phyloP scores from a whole-genome alignment of 768 basidiomycete species.

The Hebeloma cylindrosporum region DNA sequence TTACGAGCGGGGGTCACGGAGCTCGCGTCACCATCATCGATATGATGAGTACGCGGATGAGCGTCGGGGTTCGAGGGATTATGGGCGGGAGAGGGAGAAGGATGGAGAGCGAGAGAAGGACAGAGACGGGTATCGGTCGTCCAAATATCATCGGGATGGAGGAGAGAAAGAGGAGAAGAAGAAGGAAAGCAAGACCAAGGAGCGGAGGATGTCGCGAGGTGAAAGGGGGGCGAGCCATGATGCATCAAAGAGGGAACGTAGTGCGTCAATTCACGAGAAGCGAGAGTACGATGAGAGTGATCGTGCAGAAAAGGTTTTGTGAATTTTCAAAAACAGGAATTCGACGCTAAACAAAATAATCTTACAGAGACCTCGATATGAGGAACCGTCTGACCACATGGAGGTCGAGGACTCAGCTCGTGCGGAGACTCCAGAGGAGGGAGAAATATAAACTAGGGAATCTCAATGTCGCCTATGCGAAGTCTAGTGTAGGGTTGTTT shows the following conservation, averaged over 20 bases:
- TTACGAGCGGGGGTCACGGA: slow-evolving; percentile 37
- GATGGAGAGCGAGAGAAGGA: slow-evolving; percentile 42
- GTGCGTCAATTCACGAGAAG: slow-evolving; percentile 39
- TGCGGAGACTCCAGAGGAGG: slow-evolving; percentile 84
- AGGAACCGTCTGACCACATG: slow-evolving; percentile 42
- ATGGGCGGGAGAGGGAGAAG: slow-evolving; percentile 40
- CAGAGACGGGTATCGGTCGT: slow-evolving; percentile 41
- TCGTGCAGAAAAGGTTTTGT: slow-evolving; percentile 66
- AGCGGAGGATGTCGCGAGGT: slow-evolving; percentile 29
- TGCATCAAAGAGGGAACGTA: slow-evolving; percentile 35
- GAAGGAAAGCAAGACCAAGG: slow-evolving; percentile 46
- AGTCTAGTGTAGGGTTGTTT: slow-evolving; percentile 97
- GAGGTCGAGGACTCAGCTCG: slow-evolving; percentile 45
- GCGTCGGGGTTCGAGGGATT: slow-evolving; percentile 43
- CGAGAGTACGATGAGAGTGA: slow-evolving; percentile 56
- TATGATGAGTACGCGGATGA: slow-evolving; percentile 50
- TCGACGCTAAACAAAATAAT: slow-evolving; percentile 15
- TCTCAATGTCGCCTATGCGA: slow-evolving; percentile 80
- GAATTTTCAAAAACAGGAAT: slow-evolving; percentile 2
- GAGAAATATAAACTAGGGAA: slow-evolving; percentile 58
- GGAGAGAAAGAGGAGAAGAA: slow-evolving; percentile 53
- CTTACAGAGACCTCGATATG: slow-evolving; percentile 53
- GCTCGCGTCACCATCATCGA: slow-evolving; percentile 46
- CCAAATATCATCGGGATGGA: slow-evolving; percentile 52
- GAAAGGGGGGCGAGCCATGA: slow-evolving; percentile 36